Evolutionary conservation across 139 green algal species (phyloP), one percentile per base, ranked within the genome.

Genomic region (Chlorella sp.): DNA sequence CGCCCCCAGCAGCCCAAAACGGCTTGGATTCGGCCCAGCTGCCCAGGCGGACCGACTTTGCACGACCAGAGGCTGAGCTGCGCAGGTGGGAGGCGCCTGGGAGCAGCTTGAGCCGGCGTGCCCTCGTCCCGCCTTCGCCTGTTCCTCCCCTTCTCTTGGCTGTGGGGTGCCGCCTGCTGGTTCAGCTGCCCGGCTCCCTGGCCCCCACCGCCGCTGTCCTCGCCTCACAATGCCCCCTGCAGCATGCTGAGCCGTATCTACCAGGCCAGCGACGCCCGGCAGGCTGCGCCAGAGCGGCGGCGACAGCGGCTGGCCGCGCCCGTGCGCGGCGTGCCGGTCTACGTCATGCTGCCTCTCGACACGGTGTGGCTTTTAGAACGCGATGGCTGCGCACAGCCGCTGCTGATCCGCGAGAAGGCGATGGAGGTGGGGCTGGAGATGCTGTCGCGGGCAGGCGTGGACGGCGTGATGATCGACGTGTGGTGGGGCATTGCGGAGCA

Each of bases 281-380:
- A 86, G 78, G 22, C 83, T 26, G 84, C 84, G 66, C 84, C 84
- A 30, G 84, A 64, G 53, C 82, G 69, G 79, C 82, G 64, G 37
- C 53, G 76, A 40, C 88, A 86, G 77, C 86, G 53, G 26, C 69
- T 91, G 32, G 84, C 87, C 26, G 66, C 90, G 19, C 87, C 90
- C 28, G 90, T 93, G 7, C 77, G 71, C 11, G 93, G 92, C n/a
- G 86, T 95, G 37, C 98, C 98, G 39, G 96, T 99, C 3, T 99
- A 97, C 90, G 98, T 99, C 1, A 99, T 99, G 98, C 97, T 99
- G 66, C 98, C 98, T 19, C 93, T 99, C 69, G 98, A 99, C 91
- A 99, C 97, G 19, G 96, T 99, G 5, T 97, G 96, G 93, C 96
- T 99, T 7, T 94, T 99, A 68, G 96, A 99, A 87, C 92, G 94